A percentile compares a stretch with the other conserved stretches of the same genome.
Conservation (phyloP, 2,329 filamentous ascomycete species). For the Curvularia sp. region DNA sequence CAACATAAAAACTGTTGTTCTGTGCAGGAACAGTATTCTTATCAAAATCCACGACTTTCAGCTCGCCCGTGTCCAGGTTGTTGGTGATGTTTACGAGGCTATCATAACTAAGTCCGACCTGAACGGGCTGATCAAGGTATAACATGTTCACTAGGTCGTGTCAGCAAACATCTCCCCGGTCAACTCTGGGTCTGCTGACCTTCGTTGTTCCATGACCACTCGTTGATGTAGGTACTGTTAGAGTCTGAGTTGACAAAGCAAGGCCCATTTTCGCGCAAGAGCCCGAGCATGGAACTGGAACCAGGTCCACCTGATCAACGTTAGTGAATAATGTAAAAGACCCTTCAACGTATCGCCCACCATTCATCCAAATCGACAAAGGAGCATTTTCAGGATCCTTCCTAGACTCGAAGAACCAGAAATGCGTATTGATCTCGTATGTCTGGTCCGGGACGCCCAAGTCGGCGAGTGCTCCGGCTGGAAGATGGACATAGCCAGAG, state of each 20-base stretch:
- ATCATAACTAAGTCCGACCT: constrained; percentile 61
- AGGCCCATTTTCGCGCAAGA: constrained; percentile 58
- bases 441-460: constrained; percentile 48
- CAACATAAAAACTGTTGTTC: constrained; percentile 61
- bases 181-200: neutral
- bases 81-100: constrained; percentile 42
- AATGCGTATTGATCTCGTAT: constrained; percentile 64
- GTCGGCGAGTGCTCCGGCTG: constrained; percentile 53
- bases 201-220: constrained; percentile 69
- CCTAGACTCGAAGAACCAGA: constrained; percentile 69
- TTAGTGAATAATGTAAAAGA: neutral
- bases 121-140: constrained; percentile 69
- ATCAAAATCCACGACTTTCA: constrained; percentile 41
- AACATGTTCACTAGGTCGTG: constrained; percentile 54
- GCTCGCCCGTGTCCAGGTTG: constrained; percentile 33
- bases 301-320: constrained; percentile 59
- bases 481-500: constrained; percentile 66
- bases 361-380: constrained; percentile 66
- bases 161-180: neutral
- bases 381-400: constrained; percentile 63
- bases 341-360: neutral
- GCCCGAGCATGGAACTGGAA: constrained; percentile 50
- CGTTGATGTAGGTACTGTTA: constrained; percentile 60
- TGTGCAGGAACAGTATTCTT: constrained; percentile 50
- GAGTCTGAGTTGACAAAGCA: constrained; percentile 62